Conservation (phyloP, 2,329 filamentous ascomycete genomes). For the Corinectria fuckeliana region DNA sequence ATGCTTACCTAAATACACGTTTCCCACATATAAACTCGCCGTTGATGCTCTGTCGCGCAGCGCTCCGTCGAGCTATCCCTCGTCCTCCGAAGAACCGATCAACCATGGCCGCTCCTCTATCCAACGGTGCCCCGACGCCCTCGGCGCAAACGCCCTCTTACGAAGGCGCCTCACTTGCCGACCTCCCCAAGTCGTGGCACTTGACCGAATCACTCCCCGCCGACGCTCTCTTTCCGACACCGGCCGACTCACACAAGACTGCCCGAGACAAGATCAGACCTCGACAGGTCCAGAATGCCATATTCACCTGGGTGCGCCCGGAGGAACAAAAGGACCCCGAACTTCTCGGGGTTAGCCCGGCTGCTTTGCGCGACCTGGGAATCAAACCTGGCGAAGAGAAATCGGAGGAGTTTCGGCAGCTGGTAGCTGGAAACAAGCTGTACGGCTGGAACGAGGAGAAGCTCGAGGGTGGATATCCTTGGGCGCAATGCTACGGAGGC, state of each 20-base stretch:
- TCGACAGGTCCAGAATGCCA: constrained; percentile 81
- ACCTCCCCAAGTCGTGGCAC: constrained; percentile 69
- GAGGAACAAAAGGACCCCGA: constrained; percentile 75
- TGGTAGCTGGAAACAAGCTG: constrained; percentile 83
- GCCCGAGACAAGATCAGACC: constrained; percentile 79
- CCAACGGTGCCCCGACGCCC: constrained; percentile 35
- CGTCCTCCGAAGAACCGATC: constrained; percentile 35
- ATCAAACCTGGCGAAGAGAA: constrained; percentile 71
- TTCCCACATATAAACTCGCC: constrained; percentile 21
- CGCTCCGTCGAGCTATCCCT: constrained; percentile 40
- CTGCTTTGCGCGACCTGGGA: constrained; percentile 81
- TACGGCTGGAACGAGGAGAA: constrained; percentile 77
- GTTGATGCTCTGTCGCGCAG: constrained; percentile 46
- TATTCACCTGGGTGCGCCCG: constrained; percentile 91
- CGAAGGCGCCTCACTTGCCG: constrained; percentile 52
- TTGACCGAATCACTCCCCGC: constrained; percentile 74
- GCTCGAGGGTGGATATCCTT: constrained; percentile 81
- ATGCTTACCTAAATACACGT: constrained; percentile 17
- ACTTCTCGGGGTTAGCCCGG: constrained; percentile 79
- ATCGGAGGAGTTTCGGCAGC: constrained; percentile 75
- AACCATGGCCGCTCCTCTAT: constrained; percentile 44
- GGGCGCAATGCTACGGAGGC: constrained; percentile 98
- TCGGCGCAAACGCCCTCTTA: constrained; percentile 9
- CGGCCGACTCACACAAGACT: constrained; percentile 79
- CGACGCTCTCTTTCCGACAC: constrained; percentile 80